Evolutionary conservation across 441 rosid species (phyloP).

Genomic region (Erodium texanum): DNA sequence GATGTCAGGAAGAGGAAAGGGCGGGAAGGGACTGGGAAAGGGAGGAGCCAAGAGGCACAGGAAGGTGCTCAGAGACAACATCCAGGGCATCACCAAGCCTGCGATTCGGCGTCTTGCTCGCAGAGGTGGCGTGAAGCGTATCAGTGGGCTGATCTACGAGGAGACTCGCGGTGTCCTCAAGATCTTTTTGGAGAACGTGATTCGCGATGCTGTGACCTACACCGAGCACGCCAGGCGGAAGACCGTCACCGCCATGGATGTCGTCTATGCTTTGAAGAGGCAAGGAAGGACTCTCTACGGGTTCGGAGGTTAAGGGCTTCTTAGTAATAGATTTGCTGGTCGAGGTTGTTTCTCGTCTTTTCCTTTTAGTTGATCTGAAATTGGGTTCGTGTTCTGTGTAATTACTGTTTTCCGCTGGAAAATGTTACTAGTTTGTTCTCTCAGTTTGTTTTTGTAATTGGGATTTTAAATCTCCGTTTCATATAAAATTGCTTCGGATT

Average conservation of each 20-base stretch:
- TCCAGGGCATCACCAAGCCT: constrained; percentile 22
- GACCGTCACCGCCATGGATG: constrained; percentile 25
- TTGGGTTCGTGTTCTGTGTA: neutral
- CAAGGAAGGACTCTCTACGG: constrained; percentile 24
- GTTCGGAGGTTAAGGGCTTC: constrained; percentile 15
- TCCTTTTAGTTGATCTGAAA: too few relatives aligned
- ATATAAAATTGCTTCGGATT: neutral
- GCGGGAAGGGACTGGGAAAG: constrained; percentile 23
- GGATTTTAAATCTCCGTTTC: neutral
- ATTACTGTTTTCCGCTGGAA: neutral
- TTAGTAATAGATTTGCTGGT: too few relatives aligned
- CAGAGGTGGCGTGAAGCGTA: constrained; percentile 25
- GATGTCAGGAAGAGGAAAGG: constrained; percentile 27
- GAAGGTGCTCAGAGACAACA: constrained; percentile 25
- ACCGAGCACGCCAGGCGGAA: constrained; percentile 24
- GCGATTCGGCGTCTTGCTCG: constrained; percentile 22
- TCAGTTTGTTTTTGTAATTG: neutral
- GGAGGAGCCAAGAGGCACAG: constrained; percentile 27
- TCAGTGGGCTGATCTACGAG: constrained; percentile 25
- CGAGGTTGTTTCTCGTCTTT: too few relatives aligned
- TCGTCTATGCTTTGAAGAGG: constrained; percentile 22
- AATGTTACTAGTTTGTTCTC: neutral
- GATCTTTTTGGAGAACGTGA: constrained; percentile 25
- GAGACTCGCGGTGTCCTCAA: constrained; percentile 24
- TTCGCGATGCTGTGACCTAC: constrained; percentile 23